Base-by-base conservation (phyloP, 352 stramenopile genomes). In the Phytophthora boehmeriae region DNA sequence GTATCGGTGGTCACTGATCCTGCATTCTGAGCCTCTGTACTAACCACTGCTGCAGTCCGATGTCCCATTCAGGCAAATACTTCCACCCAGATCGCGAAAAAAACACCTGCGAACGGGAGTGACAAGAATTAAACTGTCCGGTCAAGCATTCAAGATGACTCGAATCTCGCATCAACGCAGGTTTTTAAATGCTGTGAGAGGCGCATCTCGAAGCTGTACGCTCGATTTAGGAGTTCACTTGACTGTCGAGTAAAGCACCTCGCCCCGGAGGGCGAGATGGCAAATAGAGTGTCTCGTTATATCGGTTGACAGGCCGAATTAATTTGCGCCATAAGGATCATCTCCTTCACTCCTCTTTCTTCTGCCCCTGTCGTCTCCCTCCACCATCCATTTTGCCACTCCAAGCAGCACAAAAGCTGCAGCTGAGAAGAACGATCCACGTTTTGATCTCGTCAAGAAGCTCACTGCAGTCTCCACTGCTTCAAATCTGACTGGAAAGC, bases 161-260 rank as follows among this genome's bases (percentile, higher is more conserved):
- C 39, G 8, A 36, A 56, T 5, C 42, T 68, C 1, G 30, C 74
- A 14, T 52, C 54, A 8, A 63, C 66, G 2, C 44, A 67, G 27
- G n/a, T 73, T 73, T 60, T 66, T 86, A 5, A 67, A 89, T 28
- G 68, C 79, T 0, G 68, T 87, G 43, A 66, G 75, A 42, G 71
- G 27, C 73, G 77, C 0, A 59, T 89, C 13, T 89, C 82, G n/a
- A 78, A 69, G n/a, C 38, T 91, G 4, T 89, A 89, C 57, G 42
- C 66, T 14, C 76, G 78, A 19, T 91, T 91, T 46, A 86, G 81
- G 34, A 70, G 51, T 22, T 59, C 89, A 20, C 54, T 91, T 4
- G 82, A 91, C 8, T 73, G 78, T 5, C 34, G 78, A 19, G 64
- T 71, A 22, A 80, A 76, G 42, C 83, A 86, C 32, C 32, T 56